Base-by-base conservation (phyloP, 352 stramenopile genomes). In the Phytophthora vignae region DNA sequence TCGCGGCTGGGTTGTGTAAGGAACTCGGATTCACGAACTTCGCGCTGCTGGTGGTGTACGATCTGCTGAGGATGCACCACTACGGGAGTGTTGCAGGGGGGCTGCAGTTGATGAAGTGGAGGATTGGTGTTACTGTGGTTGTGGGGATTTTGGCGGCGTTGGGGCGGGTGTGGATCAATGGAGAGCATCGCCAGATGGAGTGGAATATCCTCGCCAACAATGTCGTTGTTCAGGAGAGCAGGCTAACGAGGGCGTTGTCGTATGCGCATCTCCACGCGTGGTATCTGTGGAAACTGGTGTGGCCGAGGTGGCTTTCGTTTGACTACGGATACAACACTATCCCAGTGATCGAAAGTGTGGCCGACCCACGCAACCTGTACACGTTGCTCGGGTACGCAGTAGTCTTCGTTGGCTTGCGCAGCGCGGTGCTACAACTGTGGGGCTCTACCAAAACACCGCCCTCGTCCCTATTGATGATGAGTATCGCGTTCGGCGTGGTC, bases 301-400 rank as follows among this genome's bases (percentile, higher is more conserved):
- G 88, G 90, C 94, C 95, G 15, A 79, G 80, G 14, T 85, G 79
- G 70, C 77, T 98, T 5, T 91, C 79, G 60, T 98, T 97, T 50
- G 92, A 98, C 81, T 98, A 98, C 54, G 95, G 94, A 17, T 98
- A 93, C 63, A 89, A 90, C 42, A 96, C 90, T 10, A 88, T 98
- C 11, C 81, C 86, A 2, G 71, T 95, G 36, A 84, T 98, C 50
- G 70, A 77, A 17, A 67, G 40, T 25, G 19, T 93, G 4, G 50
- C 29, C 5, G 89, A 98, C 40, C 19, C 68, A 0, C 82, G 82
- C 21, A 97, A 96, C 44, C 4, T 89, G 19, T 70, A 84, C 21
- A 91, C 90, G 2, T 14, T 92, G 0, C 5, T 76, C 2, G 83
- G 90, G 2, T 98, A 98, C 71, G 31, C 44, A 0, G 22, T 55